Evolutionary conservation across 805 yeast species (phyloP).

Genomic region (Candida berthetii): DNA sequence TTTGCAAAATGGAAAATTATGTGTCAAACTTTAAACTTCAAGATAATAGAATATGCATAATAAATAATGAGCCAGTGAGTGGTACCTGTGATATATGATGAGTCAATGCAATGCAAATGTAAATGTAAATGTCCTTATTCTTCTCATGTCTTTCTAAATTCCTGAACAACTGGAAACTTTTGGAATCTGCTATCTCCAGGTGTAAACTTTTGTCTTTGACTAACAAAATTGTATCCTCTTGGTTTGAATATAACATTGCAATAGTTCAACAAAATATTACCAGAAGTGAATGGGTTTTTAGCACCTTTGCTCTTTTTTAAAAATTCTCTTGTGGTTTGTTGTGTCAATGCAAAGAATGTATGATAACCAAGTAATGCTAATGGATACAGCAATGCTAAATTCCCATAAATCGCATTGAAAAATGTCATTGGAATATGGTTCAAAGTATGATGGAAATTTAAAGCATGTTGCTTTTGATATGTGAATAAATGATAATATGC

Average conservation of each 20-base stretch:
- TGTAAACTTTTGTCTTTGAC: constrained; percentile 23
- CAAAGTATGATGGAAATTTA: constrained; percentile 17
- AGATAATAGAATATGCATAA: too few relatives aligned
- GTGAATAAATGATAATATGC: constrained; percentile 26
- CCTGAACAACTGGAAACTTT: constrained; percentile 11
- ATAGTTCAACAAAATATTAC: constrained; percentile 24
- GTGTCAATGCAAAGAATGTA: constrained; percentile 43
- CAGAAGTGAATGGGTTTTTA: constrained; percentile 31
- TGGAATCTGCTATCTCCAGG: constrained; percentile 35
- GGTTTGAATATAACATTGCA: constrained; percentile 26
- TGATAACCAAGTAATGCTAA: constrained; percentile 47
- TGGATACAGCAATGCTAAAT: constrained; percentile 49
- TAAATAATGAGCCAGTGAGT: too few relatives aligned
- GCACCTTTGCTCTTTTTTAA: constrained; percentile 37
- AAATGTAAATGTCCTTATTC: too few relatives aligned
- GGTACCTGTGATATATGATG: too few relatives aligned
- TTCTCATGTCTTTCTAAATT: too few relatives aligned
- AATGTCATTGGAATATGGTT: constrained; percentile 34
- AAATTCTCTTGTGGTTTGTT: constrained; percentile 71
- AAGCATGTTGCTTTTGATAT: constrained; percentile 3
- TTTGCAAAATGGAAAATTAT: too few relatives aligned
- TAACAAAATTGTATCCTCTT: constrained; percentile 29
- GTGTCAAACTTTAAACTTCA: too few relatives aligned
- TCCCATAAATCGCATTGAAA: constrained; percentile 44
- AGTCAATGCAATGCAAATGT: neutral